Percentiles rank a stretch among this genome's conserved stretches.
These are phyloP conservation scores for Pestalotiopsis sp. DNA, from an alignment of 2,329 filamentous ascomycete genomes.

Conservation along the genomic window DNA sequence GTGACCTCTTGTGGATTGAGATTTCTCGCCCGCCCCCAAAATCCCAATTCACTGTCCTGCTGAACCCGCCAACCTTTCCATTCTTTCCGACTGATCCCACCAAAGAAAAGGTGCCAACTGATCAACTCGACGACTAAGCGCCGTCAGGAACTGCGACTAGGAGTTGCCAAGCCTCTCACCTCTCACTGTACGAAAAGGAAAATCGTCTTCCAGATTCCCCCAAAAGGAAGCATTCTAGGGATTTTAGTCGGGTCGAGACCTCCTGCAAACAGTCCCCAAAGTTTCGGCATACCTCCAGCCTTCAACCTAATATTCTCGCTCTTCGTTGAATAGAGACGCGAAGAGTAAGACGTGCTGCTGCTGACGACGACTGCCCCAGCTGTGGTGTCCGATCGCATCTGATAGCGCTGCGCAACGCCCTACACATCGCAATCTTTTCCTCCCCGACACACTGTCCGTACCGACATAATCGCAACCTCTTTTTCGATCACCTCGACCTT, in stretches of 20 bases:
- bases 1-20: neutral
- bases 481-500: neutral
- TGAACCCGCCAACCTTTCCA: slow-evolving; percentile 16
- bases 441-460: neutral
- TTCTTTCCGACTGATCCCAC: slow-evolving; percentile 22
- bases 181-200: neutral
- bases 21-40: slow-evolving; percentile 20
- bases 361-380: neutral
- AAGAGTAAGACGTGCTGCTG: neutral
- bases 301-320: slow-evolving; percentile 2
- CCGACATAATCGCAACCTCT: neutral
- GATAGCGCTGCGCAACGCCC: neutral
- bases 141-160: slow-evolving; percentile 28
- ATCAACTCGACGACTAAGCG: slow-evolving; percentile 17
- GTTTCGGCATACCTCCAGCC: neutral
- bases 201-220: neutral
- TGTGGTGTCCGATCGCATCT: neutral
- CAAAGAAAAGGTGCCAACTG: neutral
- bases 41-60: slow-evolving; percentile 10
- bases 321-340: neutral
- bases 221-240: neutral
- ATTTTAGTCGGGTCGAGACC: neutral
- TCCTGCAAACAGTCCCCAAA: neutral
- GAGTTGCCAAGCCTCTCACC: neutral
- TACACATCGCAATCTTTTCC: neutral